phyloP scores from a whole-genome alignment of 805 yeast species.

The Starmerella floricola region DNA sequence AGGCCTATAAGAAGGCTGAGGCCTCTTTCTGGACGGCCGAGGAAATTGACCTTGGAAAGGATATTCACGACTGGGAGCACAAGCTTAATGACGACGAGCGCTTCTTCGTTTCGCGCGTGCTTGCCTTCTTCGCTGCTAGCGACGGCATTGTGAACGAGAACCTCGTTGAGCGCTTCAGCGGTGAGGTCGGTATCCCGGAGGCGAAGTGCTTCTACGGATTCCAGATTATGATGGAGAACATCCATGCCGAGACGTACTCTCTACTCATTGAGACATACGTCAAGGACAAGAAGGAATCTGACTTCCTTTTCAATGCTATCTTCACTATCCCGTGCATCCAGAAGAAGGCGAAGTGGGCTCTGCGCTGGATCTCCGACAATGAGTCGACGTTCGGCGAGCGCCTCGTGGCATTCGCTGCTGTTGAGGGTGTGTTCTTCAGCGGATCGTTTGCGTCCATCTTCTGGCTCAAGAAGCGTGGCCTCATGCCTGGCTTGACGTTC shows the following conservation, averaged over 20 bases:
- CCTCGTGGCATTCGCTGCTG: slow-evolving; percentile 95
- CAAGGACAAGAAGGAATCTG: slow-evolving; percentile 89
- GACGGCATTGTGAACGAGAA: slow-evolving; percentile 98
- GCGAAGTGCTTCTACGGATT: slow-evolving; percentile 98
- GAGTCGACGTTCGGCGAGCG: slow-evolving; percentile 90
- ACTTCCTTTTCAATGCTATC: slow-evolving; percentile 84
- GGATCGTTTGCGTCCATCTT: slow-evolving; percentile 97
- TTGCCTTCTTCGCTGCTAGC: slow-evolving; percentile 97
- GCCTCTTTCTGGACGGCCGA: slow-evolving; percentile 99
- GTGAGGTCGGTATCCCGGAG: slow-evolving; percentile 94
- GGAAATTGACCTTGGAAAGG: slow-evolving; percentile 92
- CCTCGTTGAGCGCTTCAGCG: slow-evolving; percentile 91
- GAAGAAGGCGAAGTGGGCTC: slow-evolving; percentile 98
- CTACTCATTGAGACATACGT: slow-evolving; percentile 87
- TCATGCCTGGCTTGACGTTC: slow-evolving; percentile 97
- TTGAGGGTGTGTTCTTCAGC: slow-evolving; percentile 96
- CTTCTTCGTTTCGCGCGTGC: slow-evolving; percentile 78
- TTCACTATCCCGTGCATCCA: slow-evolving; percentile 92
- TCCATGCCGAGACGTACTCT: slow-evolving; percentile 95
- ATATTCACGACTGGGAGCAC: slow-evolving; percentile 83
- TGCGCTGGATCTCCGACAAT: slow-evolving; percentile 87
- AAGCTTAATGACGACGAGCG: slow-evolving; percentile 82
- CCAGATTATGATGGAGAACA: slow-evolving; percentile 99
- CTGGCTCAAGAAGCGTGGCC: slow-evolving; percentile 98
- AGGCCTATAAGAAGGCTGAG: slow-evolving; percentile 96